Evolutionary conservation across 805 yeast genomes (phyloP), one percentile per base, ranked within the genome.

Genomic region (Ascoidea rubescens): DNA sequence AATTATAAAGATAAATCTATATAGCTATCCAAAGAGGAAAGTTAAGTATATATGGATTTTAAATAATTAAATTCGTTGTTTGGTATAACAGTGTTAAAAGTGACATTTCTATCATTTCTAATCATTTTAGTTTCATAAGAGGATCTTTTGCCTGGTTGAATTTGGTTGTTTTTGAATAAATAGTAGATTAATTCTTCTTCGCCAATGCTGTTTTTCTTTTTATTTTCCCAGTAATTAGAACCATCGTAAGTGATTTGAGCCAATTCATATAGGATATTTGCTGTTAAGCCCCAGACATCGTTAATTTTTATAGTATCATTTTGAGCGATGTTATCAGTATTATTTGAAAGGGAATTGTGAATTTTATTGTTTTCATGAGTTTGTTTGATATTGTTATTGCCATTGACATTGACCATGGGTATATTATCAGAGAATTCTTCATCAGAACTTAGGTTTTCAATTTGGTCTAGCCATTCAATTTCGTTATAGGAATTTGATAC

Each of bases 221-320:
- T 60, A 3, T 60, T 49, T 6, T 54, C 51, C 54, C 61, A 72
- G 5, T 54, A 53, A 28, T 64, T 55, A 51, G 63, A 55, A 45
- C 69, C 69, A 58, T 77, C 56, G 60, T 78, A 76, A 4, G 76
- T 68, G 7, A 84, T 70, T 53, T 72, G 73, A 1, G 88, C 82
- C 32, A 85, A 60, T 61, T 85, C 91, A 59, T 78, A 85, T n/a
- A 85, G 62, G 7, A 85, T 84, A 60, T 83, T 84, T 2, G 90
- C 91, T 0, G 93, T 85, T 44, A 85, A 66, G 0, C 95, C 95
- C 95, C 93, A 85, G 4, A 86, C 81, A 60, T 84, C 85, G 60
- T 84, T 78, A 45, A 80, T 73, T 52, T 73, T 71, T 47, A 67
- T 46, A 6, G 54, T 54, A 1, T 55, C 58, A 4, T 49, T 43